Evolutionary conservation across 345 rosid genomes (phyloP).

Genomic region (Salix purpurea): DNA sequence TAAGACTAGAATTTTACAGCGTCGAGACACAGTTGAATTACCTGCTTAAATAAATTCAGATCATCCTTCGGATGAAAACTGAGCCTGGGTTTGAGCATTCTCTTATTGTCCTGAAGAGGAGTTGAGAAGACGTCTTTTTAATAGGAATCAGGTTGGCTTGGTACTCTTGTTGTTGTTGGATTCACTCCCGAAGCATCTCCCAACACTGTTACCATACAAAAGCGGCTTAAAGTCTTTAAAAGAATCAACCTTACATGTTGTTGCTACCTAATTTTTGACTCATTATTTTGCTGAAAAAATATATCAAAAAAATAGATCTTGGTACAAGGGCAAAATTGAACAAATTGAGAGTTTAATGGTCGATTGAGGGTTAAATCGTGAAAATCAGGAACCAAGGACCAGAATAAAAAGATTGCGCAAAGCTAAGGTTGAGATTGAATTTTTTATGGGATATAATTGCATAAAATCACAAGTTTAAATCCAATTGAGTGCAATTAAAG

Average conservation of each 20-base stretch:
- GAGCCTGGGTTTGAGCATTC: slow-evolving; percentile 54
- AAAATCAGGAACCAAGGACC: too few species aligned
- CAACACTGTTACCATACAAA: slow-evolving; percentile 56
- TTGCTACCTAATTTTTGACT: too few species aligned
- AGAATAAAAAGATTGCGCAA: too few species aligned
- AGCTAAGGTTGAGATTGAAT: too few species aligned
- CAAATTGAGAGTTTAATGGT: too few species aligned
- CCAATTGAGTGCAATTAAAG: too few species aligned
- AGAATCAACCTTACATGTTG: slow-evolving; percentile 64
- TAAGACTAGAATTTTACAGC: slow-evolving; percentile 23
- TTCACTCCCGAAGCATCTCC: not conserved
- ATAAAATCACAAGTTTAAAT: too few species aligned
- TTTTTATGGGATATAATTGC: too few species aligned
- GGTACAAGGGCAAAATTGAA: too few species aligned
- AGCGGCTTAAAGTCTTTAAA: slow-evolving; percentile 54
- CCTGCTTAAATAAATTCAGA: not conserved
- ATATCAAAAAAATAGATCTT: too few species aligned
- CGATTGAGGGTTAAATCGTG: too few species aligned
- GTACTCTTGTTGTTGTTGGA: not conserved
- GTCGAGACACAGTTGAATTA: not conserved
- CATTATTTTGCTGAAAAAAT: too few species aligned
- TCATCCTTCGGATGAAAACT: slow-evolving; percentile 40
- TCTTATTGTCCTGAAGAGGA: slow-evolving; percentile 63
- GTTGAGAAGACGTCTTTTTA: slow-evolving; percentile 53
- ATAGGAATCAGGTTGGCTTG: slow-evolving; percentile 62